Evolutionary conservation across 495 filamentous ascomycete genomes (phyloP).

Genomic region (Annulohypoxylon stygium): DNA sequence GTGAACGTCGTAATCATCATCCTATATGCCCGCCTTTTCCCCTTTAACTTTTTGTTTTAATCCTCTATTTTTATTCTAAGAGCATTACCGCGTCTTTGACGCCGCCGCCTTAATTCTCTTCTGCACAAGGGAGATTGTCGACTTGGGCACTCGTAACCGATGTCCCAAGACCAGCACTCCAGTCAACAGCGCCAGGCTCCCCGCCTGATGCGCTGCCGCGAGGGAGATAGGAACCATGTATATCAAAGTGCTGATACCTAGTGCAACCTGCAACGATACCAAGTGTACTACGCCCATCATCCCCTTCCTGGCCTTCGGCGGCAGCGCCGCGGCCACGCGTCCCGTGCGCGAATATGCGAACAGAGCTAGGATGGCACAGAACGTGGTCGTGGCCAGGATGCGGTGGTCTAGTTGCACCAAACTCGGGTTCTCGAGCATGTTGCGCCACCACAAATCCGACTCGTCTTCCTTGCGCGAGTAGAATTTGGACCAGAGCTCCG

Average conservation of each 20-base stretch:
- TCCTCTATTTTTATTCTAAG: background rate
- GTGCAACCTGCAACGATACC: conserved; percentile 80
- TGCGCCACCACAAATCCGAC: conserved; percentile 92
- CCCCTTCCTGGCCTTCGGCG: conserved; percentile 74
- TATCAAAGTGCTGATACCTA: conserved; percentile 90
- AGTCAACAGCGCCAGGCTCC: conserved; percentile 85
- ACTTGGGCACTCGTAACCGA: conserved; percentile 64
- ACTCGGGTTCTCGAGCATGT: conserved; percentile 95
- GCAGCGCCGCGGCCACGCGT: conserved; percentile 72
- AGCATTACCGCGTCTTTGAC: conserved; percentile 17
- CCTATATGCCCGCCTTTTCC: background rate
- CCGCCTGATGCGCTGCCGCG: conserved; percentile 94
- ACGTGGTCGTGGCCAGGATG: conserved; percentile 90
- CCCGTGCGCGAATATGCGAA: conserved; percentile 81
- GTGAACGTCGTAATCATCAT: conserved; percentile 22
- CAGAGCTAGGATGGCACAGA: conserved; percentile 80
- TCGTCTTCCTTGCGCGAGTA: conserved; percentile 83
- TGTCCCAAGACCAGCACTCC: conserved; percentile 81
- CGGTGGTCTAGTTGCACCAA: conserved; percentile 95
- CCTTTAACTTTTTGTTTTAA: background rate
- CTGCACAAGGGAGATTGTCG: conserved; percentile 61
- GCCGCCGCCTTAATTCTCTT: conserved; percentile 48
- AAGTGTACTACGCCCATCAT: conserved; percentile 86
- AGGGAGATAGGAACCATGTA: conserved; percentile 92
- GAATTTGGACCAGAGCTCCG: conserved; percentile 85